Base-by-base conservation (phyloP, 371 early-diverging fungal species). In the Actinomortierella wolfii region DNA sequence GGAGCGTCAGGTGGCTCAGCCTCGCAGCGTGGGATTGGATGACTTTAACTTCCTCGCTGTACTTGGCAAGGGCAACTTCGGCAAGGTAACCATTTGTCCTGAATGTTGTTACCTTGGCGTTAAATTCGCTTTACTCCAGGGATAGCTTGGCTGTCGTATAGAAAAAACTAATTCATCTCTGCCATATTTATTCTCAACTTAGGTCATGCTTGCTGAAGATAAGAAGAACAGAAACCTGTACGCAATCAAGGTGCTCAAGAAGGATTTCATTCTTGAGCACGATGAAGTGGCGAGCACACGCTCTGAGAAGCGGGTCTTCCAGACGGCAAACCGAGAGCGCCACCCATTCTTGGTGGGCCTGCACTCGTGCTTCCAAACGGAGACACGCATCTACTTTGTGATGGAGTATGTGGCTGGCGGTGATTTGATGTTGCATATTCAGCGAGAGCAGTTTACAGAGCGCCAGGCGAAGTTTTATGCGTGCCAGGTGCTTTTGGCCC, bases 341-440 rank as follows among this genome's bases (percentile, higher is more conserved):
- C 97, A 97, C 66, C 97, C 98, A 18, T 99, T 99, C 89, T 80
- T 99, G 54, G 92, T 98, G 39, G 92, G 91, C n/a, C 81, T 99
- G 66, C 96, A 98, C 77, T 93, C 95, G 25, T 93, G 93, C 70
- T 98, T 98, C 83, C 97, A 98, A 77, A 92, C 95, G 0, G 89
- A 94, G 44, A 90, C 90, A 42, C 86, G 97, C 51, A 82, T 99
- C 39, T 98, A 93, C 80, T 95, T 99, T 78, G 97, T 98, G 23
- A 97, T 99, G 97, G 99, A 99, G 68, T 99, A 97, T 81, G 91
- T 99, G 7, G 84, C 86, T 23, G 99, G 99, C 60, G 99, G 99
- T 56, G 99, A 99, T 80, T 81, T 99, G 74, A 97, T 99, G 96
- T 92, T 92, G 83, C 96, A 95, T 68, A 97, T 95, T 51, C 95